Base-by-base conservation (phyloP, 306 rosid genomes). In the Carpinus fangiana region DNA sequence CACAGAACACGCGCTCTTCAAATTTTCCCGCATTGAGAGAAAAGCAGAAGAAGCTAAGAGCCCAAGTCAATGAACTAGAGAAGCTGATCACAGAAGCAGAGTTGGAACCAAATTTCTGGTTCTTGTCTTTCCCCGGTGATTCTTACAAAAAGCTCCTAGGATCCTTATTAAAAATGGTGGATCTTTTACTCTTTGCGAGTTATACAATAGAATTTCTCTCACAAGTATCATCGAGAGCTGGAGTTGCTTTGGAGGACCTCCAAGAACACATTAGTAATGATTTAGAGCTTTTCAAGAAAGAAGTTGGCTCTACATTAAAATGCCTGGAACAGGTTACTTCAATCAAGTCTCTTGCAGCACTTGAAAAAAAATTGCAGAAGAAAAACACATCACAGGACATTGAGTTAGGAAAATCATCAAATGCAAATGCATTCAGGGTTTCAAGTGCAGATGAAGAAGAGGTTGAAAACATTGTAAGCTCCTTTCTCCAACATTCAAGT, bases 101-200 rank as follows among this genome's bases (percentile, higher is more conserved):
- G 76, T 12, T 76, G 76, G 97, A 92, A 80, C 97, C 98, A 48
- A 88, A 77, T 78, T 92, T 92, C 83, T 90, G 93, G 93, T 92
- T 92, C 85, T 46, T 80, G 61, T 88, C 95, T 50, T 88, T 92
- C 36, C 80, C 80, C 16, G 73, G 84, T 79, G 78, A 64, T 21
- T 76, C 87, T 76, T 90, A 94, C 55, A 59, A 18, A 12, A 88
- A 79, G 76, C 83, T 90, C 56, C 70, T 84, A 53, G 83, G 79
- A 76, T 89, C 97, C 8, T 75, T 89, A 4, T 84, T 77, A 23
- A 86, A 76, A 82, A 80, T 81, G 79, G 78, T 20, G 16, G 87
- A 87, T 86, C 86, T 77, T 34, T 67, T 83, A 51, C 78, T 38
- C 0, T 60, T 85, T 53, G 28, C 81, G 60, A 77, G 81, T 26